A percentile compares a stretch with the other conserved stretches of the same genome.
These are phyloP conservation scores for Stagonosporopsis vannaccii DNA, from an alignment of 2,329 filamentous ascomycete species.

Conservation along the genomic window DNA sequence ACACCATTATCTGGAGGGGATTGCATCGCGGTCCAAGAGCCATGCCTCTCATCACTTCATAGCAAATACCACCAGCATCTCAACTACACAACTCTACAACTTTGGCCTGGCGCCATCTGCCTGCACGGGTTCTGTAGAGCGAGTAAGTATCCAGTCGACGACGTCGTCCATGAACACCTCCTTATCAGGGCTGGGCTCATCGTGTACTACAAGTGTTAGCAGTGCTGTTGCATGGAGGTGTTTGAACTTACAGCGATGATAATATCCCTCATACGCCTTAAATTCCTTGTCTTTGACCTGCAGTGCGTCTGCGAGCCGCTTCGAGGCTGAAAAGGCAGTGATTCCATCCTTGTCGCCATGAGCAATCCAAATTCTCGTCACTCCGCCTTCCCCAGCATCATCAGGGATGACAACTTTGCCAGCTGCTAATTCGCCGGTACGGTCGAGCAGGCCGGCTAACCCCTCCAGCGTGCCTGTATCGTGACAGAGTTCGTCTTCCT, in stretches of 20 bases:
- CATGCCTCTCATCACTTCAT: too few species aligned
- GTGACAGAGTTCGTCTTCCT: constrained; percentile 75
- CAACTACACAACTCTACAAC: constrained; percentile 27
- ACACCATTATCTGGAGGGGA: neutral
- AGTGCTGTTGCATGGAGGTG: neutral
- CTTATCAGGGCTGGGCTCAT: constrained; percentile 47
- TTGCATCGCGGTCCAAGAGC: neutral
- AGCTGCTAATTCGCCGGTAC: constrained; percentile 66
- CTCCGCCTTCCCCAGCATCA: constrained; percentile 57
- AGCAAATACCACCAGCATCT: neutral
- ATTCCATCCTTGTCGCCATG: constrained; percentile 80
- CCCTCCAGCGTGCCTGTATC: constrained; percentile 87
- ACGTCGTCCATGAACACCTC: constrained; percentile 47
- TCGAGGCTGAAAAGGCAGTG: constrained; percentile 70
- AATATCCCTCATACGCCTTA: constrained; percentile 77
- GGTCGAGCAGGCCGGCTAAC: constrained; percentile 77
- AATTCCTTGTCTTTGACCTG: constrained; percentile 72
- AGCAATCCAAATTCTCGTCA: constrained; percentile 72
- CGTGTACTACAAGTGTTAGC: constrained; percentile 44
- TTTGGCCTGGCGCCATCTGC: constrained; percentile 42
- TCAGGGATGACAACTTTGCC: constrained; percentile 60
- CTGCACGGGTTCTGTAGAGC: constrained; percentile 41
- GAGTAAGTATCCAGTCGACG: constrained; percentile 45
- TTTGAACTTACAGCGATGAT: constrained; percentile 68
- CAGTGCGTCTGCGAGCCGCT: constrained; percentile 67